Evolutionary conservation across 768 basidiomycete genomes (phyloP).

Genomic region (Boletus tylopilopsis): DNA sequence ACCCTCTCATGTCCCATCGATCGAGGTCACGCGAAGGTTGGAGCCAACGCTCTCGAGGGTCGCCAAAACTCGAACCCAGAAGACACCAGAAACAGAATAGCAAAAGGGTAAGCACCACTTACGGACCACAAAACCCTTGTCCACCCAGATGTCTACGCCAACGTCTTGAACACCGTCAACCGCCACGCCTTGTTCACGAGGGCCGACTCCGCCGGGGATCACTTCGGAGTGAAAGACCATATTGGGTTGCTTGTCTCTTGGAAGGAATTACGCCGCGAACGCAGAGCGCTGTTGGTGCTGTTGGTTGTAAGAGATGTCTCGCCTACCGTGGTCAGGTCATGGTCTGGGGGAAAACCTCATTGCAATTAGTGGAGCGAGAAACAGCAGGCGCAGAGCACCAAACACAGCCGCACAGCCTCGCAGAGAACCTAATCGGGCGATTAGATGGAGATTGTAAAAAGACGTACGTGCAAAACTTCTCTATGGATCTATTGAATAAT

Average conservation of each 20-base stretch:
- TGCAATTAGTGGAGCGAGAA: slow-evolving; percentile 1
- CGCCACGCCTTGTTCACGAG: slow-evolving; percentile 48
- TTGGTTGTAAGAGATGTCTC: slow-evolving; percentile 59
- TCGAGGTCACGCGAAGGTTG: slow-evolving; percentile 5
- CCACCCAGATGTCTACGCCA: slow-evolving; percentile 61
- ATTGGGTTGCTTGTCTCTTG: slow-evolving; percentile 56
- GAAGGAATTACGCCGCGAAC: slow-evolving; percentile 54
- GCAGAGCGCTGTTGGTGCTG: too few species aligned
- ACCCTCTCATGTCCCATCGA: slow-evolving; percentile 16
- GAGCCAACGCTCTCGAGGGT: too few species aligned
- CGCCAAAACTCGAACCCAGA: too few species aligned
- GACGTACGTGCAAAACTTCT: slow-evolving; percentile 55
- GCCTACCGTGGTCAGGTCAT: slow-evolving; percentile 62
- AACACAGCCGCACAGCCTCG: not conserved
- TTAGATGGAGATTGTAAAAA: slow-evolving; percentile 9
- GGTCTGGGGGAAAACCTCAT: slow-evolving; percentile 33
- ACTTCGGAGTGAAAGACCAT: slow-evolving; percentile 66
- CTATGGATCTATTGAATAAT: slow-evolving; percentile 62
- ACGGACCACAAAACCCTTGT: slow-evolving; percentile 68
- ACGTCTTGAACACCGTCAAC: slow-evolving; percentile 45
- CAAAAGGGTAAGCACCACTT: slow-evolving; percentile 18
- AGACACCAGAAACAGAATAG: not conserved
- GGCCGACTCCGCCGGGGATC: slow-evolving; percentile 41
- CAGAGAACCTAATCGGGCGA: slow-evolving; percentile 14
- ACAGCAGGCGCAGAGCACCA: not conserved